Percentiles rank a stretch among this genome's conserved stretches.
phyloP scores from a whole-genome alignment of 2,329 filamentous ascomycete genomes.

The Malbranchea cinnamomea region DNA sequence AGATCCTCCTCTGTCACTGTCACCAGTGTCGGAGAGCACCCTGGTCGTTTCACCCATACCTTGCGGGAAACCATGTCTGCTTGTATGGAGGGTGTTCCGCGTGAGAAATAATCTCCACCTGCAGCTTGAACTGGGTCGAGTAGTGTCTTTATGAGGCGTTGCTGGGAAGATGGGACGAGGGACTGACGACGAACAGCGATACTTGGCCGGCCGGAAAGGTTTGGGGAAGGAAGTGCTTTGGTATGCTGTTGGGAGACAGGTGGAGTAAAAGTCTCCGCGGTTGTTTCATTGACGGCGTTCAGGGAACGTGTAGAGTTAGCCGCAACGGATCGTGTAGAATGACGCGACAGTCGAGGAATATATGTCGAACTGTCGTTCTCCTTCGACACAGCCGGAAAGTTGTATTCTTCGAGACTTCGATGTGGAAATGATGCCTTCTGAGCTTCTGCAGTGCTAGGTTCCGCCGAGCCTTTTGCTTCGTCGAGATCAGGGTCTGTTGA shows the following conservation, averaged over 20 bases:
- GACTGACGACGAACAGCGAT: constrained; percentile 24
- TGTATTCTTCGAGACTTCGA: constrained; percentile 2
- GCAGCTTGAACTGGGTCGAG: constrained; percentile 16
- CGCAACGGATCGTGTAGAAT: constrained; percentile 2
- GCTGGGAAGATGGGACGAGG: constrained; percentile 24
- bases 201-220: constrained; percentile 18
- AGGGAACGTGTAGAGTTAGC: constrained; percentile 1
- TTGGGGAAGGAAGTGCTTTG: constrained; percentile 9
- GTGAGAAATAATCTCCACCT: constrained; percentile 13
- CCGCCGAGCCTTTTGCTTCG: too few species aligned
- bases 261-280: constrained; percentile 1
- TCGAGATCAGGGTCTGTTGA: not conserved
- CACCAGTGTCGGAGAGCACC: constrained; percentile 74
- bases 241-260: too few species aligned
- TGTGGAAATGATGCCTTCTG: too few species aligned
- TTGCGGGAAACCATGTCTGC: constrained; percentile 42
- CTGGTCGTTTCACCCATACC: constrained; percentile 85
- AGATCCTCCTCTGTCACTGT: constrained; percentile 75
- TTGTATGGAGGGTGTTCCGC: constrained; percentile 9
- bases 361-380: constrained; percentile 1
- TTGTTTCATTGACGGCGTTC: constrained; percentile 6
- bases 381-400: not conserved
- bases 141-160: constrained; percentile 23
- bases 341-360: not conserved
- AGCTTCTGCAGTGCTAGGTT: too few species aligned